These are phyloP conservation scores for Yamadazyma tumulicola DNA, from an alignment of 805 yeast species.

Conservation along the genomic window DNA sequence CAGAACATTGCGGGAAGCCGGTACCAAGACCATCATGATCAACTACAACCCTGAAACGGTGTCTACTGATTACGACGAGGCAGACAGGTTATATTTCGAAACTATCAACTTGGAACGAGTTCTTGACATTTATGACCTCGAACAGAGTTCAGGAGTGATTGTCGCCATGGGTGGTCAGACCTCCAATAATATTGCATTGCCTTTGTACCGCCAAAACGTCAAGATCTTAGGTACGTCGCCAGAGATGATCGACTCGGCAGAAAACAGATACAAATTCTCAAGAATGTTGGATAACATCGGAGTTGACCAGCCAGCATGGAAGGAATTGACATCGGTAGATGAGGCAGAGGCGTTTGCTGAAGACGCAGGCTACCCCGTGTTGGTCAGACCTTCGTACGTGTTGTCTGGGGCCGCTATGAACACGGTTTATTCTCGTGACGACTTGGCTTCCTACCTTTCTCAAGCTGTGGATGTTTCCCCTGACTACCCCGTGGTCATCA, in stretches of 20 bases:
- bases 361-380: constrained; percentile 86
- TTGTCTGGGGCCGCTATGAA: constrained; percentile 99
- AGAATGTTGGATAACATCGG: constrained; percentile 95
- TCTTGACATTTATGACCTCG: constrained; percentile 89
- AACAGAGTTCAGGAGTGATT: constrained; percentile 85
- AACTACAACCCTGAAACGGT: constrained; percentile 99
- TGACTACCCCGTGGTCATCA: constrained; percentile 95
- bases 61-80: constrained; percentile 97
- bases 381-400: constrained; percentile 96
- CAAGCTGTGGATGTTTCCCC: constrained; percentile 98
- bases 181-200: constrained; percentile 91
- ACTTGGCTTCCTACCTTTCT: constrained; percentile 77
- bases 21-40: constrained; percentile 90
- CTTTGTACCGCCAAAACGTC: constrained; percentile 89
- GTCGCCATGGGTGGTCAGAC: constrained; percentile 99
- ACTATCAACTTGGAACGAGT: constrained; percentile 92
- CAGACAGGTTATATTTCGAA: constrained; percentile 93
- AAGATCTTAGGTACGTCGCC: constrained; percentile 97
- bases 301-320: constrained; percentile 99
- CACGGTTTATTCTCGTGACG: constrained; percentile 87
- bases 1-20: constrained; percentile 74
- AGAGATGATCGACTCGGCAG: constrained; percentile 97
- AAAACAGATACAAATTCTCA: constrained; percentile 95
- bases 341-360: constrained; percentile 94
- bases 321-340: constrained; percentile 85